phyloP scores from a whole-genome alignment of 257 asterid genomes.

The Jacaranda copaia region DNA sequence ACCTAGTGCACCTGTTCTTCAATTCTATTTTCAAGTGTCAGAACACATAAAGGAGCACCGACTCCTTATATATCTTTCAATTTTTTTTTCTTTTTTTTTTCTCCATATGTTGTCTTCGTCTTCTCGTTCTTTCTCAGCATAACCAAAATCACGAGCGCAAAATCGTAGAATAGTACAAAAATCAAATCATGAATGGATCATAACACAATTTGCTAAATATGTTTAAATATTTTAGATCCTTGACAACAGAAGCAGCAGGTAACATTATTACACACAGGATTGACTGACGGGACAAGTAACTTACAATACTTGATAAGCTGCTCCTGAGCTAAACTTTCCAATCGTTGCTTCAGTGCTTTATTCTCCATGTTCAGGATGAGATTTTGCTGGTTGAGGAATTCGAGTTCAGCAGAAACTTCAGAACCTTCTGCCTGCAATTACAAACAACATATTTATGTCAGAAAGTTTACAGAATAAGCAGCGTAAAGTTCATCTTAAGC shows the following conservation, averaged over 20 bases:
- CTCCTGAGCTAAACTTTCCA: slow-evolving; percentile 79
- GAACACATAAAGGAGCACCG: not conserved
- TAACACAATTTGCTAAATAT: not conserved
- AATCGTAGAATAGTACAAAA: not conserved
- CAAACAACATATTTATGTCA: slow-evolving; percentile 16
- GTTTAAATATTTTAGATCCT: not conserved
- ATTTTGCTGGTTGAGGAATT: slow-evolving; percentile 79
- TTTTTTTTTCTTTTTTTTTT: too few relatives aligned
- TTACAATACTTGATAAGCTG: slow-evolving; percentile 75
- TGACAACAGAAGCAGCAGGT: not conserved
- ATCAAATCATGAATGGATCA: not conserved
- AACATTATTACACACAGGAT: not conserved
- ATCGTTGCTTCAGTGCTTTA: slow-evolving; percentile 78
- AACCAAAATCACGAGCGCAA: not conserved
- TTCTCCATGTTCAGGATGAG: slow-evolving; percentile 83
- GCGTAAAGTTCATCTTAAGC: not conserved
- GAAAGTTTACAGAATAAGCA: slow-evolving; percentile 9
- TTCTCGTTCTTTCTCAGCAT: not conserved
- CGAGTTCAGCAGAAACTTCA: slow-evolving; percentile 77
- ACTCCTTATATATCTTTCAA: too few relatives aligned
- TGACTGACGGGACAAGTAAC: slow-evolving; percentile 30
- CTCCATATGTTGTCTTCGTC: too few relatives aligned
- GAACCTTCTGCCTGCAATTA: slow-evolving; percentile 69
- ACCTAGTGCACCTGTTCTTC: not conserved
- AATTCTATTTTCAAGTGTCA: not conserved